phyloP scores from a whole-genome alignment of 371 early-diverging fungal genomes.

The Mucor circinelloides region DNA sequence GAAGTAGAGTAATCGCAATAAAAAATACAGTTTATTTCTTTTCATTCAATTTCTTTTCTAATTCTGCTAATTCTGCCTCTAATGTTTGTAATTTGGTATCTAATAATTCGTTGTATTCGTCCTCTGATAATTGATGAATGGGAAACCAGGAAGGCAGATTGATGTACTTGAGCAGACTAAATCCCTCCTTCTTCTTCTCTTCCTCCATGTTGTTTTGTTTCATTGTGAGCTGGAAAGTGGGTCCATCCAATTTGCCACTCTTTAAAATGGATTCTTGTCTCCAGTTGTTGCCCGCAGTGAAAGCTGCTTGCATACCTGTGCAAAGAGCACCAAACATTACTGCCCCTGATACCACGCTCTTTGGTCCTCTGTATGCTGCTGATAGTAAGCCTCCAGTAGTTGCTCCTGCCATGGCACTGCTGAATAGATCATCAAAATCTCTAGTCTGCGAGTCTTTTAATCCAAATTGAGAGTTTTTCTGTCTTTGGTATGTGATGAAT shows the following conservation, averaged over 20 bases:
- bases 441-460: slow-evolving; percentile 60
- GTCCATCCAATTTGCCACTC: slow-evolving; percentile 2
- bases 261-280: slow-evolving; percentile 34
- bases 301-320: slow-evolving; percentile 29
- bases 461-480: slow-evolving; percentile 58
- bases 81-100: slow-evolving; percentile 45
- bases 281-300: slow-evolving; percentile 43
- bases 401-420: slow-evolving; percentile 62
- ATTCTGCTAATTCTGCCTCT: slow-evolving; percentile 41
- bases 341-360: slow-evolving; percentile 51
- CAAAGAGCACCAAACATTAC: slow-evolving; percentile 55
- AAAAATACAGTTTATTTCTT: slow-evolving; percentile 8
- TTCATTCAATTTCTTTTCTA: slow-evolving; percentile 29
- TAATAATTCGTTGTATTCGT: slow-evolving; percentile 48
- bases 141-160: slow-evolving; percentile 52
- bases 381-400: slow-evolving; percentile 60
- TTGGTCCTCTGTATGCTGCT: slow-evolving; percentile 53
- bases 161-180: slow-evolving; percentile 37
- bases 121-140: slow-evolving; percentile 43
- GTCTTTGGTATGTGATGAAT: slow-evolving; percentile 54
- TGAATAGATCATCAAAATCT: slow-evolving; percentile 57
- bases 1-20: slow-evolving; percentile 69
- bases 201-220: slow-evolving; percentile 2
- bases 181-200: slow-evolving; percentile 1
- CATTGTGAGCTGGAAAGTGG: background rate